Evolutionary conservation across 2,329 filamentous ascomycete species (phyloP).

Genomic region (Tolypocladium nubicola): DNA sequence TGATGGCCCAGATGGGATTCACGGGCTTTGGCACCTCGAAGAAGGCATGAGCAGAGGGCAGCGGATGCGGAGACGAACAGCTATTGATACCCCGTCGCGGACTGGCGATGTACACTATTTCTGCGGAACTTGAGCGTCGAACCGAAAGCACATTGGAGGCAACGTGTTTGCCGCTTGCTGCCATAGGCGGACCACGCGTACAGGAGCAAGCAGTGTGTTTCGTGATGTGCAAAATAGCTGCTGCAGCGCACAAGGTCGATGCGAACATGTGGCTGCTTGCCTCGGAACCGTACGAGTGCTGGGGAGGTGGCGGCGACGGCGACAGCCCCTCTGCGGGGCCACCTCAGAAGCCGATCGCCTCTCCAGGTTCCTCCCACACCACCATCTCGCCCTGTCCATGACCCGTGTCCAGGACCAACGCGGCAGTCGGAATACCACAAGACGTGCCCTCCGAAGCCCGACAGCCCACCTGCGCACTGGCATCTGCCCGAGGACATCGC

Average conservation of each 20-base stretch:
- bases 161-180: not conserved
- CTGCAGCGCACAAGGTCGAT: not conserved
- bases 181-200: not conserved
- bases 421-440: not conserved
- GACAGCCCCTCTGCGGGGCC: not conserved
- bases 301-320: not conserved
- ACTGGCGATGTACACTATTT: not conserved
- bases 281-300: not conserved
- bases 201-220: not conserved
- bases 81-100: constrained; percentile 1
- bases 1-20: constrained; percentile 59
- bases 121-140: not conserved
- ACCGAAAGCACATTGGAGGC: not conserved
- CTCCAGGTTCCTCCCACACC: not conserved
- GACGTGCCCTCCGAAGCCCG: not conserved
- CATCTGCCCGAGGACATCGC: not conserved
- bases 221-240: not conserved
- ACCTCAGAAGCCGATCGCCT: not conserved
- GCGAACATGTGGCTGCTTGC: not conserved
- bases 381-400: not conserved
- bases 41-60: constrained; percentile 22
- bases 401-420: not conserved
- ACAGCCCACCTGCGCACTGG: not conserved
- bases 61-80: not conserved
- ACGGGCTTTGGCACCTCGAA: constrained; percentile 52